Evolutionary conservation across 306 rosid species (phyloP).

Genomic region (Bauhinia variegata): DNA sequence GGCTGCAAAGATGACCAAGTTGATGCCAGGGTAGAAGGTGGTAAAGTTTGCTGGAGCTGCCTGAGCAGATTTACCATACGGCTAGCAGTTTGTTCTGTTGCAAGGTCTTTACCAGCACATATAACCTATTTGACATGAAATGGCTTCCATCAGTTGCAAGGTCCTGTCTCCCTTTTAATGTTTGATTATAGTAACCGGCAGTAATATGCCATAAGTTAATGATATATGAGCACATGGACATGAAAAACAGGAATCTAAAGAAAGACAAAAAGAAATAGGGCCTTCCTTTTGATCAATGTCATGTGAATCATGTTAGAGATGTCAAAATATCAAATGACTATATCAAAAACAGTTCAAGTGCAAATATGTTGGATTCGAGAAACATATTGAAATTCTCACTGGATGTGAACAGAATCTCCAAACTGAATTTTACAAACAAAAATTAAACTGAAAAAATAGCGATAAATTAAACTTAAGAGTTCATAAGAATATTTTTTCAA

Average conservation of each 20-base stretch:
- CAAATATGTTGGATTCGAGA: background rate
- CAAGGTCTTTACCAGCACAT: slow-evolving; percentile 92
- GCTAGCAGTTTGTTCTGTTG: slow-evolving; percentile 85
- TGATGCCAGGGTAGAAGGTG: slow-evolving; percentile 86
- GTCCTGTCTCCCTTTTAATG: no score
- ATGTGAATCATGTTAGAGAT: background rate
- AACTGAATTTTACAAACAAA: no score
- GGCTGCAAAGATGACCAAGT: slow-evolving; percentile 98
- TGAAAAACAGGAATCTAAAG: no score
- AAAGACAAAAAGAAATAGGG: no score
- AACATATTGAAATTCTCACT: background rate
- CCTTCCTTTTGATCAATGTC: no score
- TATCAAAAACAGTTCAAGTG: background rate
- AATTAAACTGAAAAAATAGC: no score
- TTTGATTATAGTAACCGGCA: no score
- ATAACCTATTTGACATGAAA: slow-evolving; percentile 59
- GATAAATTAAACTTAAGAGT: no score
- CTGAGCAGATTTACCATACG: slow-evolving; percentile 79
- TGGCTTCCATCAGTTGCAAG: slow-evolving; percentile 10
- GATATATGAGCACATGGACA: no score
- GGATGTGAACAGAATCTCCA: no score
- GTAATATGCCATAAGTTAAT: no score
- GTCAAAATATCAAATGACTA: background rate
- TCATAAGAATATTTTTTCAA: no score
- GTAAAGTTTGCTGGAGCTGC: slow-evolving; percentile 95